Evolutionary conservation across 2,329 filamentous ascomycete species (phyloP), one percentile per base, ranked within the genome.

Genomic region (Dactylonectria estremocensis): DNA sequence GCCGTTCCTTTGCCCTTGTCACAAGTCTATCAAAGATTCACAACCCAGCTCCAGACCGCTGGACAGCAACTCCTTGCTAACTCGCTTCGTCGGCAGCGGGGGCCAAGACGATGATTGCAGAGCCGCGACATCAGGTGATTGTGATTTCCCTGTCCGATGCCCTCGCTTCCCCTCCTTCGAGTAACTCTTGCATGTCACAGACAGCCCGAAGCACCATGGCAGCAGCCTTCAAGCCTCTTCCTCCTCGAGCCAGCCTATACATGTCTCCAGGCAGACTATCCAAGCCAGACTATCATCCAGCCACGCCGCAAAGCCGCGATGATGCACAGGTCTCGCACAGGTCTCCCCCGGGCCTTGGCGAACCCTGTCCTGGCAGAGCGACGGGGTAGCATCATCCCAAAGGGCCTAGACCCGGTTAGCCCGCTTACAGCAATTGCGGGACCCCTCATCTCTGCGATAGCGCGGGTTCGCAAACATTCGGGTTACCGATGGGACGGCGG

Each of bases 351-450:
- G 56, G 54, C 64, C 73, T 69, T 69, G 69, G 70, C 69, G 57
- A 67, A 69, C 65, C 54, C 66, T 69, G 66, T 31, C n/a, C 28
- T 28, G 49, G 28, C 24, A 22, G 31, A 35, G 28, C 56, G 14
- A 56, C 11, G 50, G 50, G 33, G 54, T 31, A 55, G 61, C 18
- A 43, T 50, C 74, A 45, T 50, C 57, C 69, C 61, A 61, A 56
- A 54, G 67, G 55, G 70, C 73, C 74, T 66, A 65, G 69, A 68
- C 73, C 73, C 66, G 70, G 55, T 64, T 60, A 60, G 66, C 56
- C 61, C 56, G 66, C 53, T 59, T 58, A 56, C 35, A 64, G 46
- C 45, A 37, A 22, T 24, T 37, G 61, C 55, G 37, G 56, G 65
- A 35, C 61, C 60, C 24, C 59, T 31, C 53, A 60, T 64, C 61